Conservation (phyloP, 2,329 filamentous ascomycete species). For the Ophiosphaerella korrae region DNA sequence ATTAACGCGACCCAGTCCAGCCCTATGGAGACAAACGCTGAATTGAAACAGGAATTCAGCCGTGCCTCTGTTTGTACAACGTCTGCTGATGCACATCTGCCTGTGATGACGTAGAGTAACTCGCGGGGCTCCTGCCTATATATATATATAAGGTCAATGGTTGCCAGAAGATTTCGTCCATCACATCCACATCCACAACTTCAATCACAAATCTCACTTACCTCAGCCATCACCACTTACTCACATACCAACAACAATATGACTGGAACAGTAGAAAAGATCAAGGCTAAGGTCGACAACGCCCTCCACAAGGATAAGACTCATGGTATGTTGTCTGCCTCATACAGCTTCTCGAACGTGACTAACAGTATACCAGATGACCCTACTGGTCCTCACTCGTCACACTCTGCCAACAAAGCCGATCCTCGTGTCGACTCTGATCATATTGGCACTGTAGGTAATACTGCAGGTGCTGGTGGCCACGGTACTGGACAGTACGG, state of each 20-base stretch:
- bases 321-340: conserved; percentile 15
- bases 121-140: conserved; percentile 9
- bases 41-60: conserved; percentile 25
- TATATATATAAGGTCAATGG: conserved; percentile 21
- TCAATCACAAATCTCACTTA: conserved; percentile 9
- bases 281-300: conserved; percentile 47
- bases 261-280: conserved; percentile 41
- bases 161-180: conserved; percentile 5
- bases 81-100: conserved; percentile 16
- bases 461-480: conserved; percentile 24
- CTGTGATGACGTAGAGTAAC: conserved; percentile 24
- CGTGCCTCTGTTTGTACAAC: conserved; percentile 21
- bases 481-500: conserved; percentile 11
- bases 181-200: conserved; percentile 9
- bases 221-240: conserved; percentile 5
- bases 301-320: conserved; percentile 45
- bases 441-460: conserved; percentile 23
- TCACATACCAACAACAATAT: conserved; percentile 23
- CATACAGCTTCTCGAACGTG: not conserved
- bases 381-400: conserved; percentile 36
- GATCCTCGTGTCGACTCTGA: conserved; percentile 38
- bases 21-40: conserved; percentile 12
- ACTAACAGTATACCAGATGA: conserved; percentile 23
- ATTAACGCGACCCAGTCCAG: conserved; percentile 6
- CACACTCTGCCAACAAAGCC: conserved; percentile 33